Conservation (phyloP, 2,329 filamentous ascomycete species). For the Neofusicoccum kwambonambiense region DNA sequence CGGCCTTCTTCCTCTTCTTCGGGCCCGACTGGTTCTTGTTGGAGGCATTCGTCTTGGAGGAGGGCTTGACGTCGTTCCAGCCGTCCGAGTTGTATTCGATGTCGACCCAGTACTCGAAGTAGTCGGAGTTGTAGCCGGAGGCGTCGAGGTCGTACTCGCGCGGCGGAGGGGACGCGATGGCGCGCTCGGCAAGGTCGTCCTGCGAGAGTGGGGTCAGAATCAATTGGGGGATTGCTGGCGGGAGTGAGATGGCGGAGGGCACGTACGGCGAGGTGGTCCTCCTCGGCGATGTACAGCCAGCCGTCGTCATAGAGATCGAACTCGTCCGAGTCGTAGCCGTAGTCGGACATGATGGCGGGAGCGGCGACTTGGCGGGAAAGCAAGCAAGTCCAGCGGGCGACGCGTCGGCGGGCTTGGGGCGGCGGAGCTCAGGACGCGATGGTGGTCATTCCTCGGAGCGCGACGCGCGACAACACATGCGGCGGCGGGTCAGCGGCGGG, state of each 20-base stretch:
- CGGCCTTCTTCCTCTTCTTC: slow-evolving; percentile 27
- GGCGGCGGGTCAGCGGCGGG: background rate
- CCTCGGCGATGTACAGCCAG: slow-evolving; percentile 50
- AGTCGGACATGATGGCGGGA: slow-evolving; percentile 39
- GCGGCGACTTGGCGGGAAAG: background rate
- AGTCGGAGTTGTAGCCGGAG: slow-evolving; percentile 43
- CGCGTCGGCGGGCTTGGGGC: background rate
- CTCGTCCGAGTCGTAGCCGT: slow-evolving; percentile 40
- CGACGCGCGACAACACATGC: slow-evolving; percentile 3
- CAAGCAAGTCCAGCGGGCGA: background rate
- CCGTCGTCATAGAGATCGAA: slow-evolving; percentile 38
- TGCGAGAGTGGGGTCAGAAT: slow-evolving; percentile 28
- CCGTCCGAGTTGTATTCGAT: slow-evolving; percentile 49
- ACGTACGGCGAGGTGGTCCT: slow-evolving; percentile 38
- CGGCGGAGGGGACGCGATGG: slow-evolving; percentile 44
- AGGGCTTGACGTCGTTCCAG: slow-evolving; percentile 41
- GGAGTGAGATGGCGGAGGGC: background rate
- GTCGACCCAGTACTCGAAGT: slow-evolving; percentile 50
- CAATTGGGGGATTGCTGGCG: background rate
- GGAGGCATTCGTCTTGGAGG: slow-evolving; percentile 22
- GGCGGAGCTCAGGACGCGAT: background rate
- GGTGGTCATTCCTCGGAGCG: slow-evolving; percentile 2
- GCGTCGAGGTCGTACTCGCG: slow-evolving; percentile 33
- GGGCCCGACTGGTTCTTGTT: slow-evolving; percentile 28
- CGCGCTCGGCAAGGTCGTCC: slow-evolving; percentile 51